Evolutionary conservation across 2,329 filamentous ascomycete species (phyloP), one percentile per base, ranked within the genome.

Genomic region (Zymoseptoria ardabiliae): DNA sequence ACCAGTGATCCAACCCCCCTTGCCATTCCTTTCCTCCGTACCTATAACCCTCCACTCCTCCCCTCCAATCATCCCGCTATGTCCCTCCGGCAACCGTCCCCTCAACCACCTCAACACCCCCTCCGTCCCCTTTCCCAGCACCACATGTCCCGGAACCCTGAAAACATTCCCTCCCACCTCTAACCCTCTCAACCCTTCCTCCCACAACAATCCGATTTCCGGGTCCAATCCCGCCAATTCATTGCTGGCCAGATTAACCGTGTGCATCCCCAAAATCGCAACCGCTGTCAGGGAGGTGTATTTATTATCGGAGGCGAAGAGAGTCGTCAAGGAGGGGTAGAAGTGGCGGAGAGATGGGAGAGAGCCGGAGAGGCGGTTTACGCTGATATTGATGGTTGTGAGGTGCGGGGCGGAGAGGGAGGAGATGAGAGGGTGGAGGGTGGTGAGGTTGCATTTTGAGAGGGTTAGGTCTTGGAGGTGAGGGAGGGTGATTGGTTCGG

Each of bases 81-180:
- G 28, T 2, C 53, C 25, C 9, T 59, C 65, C 20, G 69, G 69
- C 48, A 71, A 48, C 19, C 63, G 57, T 25, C 90, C 88, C 61
- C 89, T 82, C 55, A 97, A 74, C 88, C 91, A 96, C 54, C 85
- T 81, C 65, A 97, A 76, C 0, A 91, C 87, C 2, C 90, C 88
- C 67, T 96, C 91, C 0, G 92, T 97, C 0, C 93, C 93, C 63
- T 91, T 89, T 61, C 93, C 89, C 53, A 97, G 76, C 6, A 96
- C 82, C 63, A 88, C 89, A 77, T 88, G 92, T 58, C 89, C 85
- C 0, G 93, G 93, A 30, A 97, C 91, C 30, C 90, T 82, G 75
- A 97, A 97, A 30, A 86, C 82, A 72, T 97, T 97, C 0, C 91
- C 91, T 25, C 83, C 84, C 3, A 96, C 88, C 53, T 96, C 88